Evolutionary conservation across 345 rosid species (phyloP), one percentile per base, ranked within the genome.

Genomic region (Camelina neglecta): DNA sequence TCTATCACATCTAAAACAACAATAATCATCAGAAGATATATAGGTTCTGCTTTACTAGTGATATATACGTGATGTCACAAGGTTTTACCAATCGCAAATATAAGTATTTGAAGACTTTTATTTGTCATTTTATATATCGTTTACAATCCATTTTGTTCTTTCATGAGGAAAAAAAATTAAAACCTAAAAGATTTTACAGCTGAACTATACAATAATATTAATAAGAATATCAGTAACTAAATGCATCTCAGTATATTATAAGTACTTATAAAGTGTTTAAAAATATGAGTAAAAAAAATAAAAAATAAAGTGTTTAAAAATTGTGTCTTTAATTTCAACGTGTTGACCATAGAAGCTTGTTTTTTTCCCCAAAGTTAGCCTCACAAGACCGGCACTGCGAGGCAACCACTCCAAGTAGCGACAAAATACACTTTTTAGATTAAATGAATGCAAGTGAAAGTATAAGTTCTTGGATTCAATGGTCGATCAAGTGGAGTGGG

Each of bases 361-460:
- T 44, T 45, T 59, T 59, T 29, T 2, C 2, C 7, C 7, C 7
- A 8, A 51, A 66, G 57, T 44, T 67, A 60, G 70, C 78, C 70
- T 73, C 65, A 12, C 18, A 18, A 73, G 78, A 78, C 81, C 60
- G 81, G 70, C 81, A 73, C 70, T 67, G 15, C 29, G 11, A 41
- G 16, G 39, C 60, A 60, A 7, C 62, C 61, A 75, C 58, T 42
- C 38, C 44, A 73, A 54, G 51, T 21, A 11, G 24, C 64, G 64
- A 78, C 73, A 72, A 72, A 72, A 12, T 67, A 23, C 65, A 60
- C 77, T 33, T 66, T 72, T 60, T 26, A 23, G 69, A 11, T 33
- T 72, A 72, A 60, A 67, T 44, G 77, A 54, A 63, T 26, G 8
- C 26, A 4, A 45, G 54, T 26, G 15, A 9, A 12, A 42, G 13